Conservation (phyloP, 495 filamentous ascomycete species). For the Daldinia concentrica region DNA sequence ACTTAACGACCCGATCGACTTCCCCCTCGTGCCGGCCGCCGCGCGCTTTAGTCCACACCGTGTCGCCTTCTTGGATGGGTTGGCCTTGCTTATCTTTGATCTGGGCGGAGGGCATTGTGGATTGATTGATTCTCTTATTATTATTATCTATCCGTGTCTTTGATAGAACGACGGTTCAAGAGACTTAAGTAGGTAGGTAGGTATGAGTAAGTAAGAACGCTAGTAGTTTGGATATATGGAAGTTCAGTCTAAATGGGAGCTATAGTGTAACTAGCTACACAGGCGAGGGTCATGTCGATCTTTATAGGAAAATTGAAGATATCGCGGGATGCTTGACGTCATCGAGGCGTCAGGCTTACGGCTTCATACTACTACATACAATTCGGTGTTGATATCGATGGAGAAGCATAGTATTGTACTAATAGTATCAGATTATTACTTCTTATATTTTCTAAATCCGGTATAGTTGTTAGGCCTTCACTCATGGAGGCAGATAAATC, state of each 20-base stretch:
- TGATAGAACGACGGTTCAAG: too few species aligned
- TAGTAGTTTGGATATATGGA: not conserved
- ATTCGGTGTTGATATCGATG: not conserved
- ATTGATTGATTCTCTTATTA: not conserved
- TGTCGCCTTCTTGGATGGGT: conserved; percentile 50
- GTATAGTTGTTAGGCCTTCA: too few species aligned
- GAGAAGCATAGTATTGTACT: too few species aligned
- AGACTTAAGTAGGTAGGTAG: too few species aligned
- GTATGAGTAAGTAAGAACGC: too few species aligned
- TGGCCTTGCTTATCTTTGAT: conserved; percentile 50
- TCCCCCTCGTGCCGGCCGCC: conserved; percentile 51
- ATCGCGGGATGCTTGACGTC: conserved; percentile 7
- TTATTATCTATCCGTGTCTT: not conserved
- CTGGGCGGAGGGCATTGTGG: conserved; percentile 32
- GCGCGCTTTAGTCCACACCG: conserved; percentile 47
- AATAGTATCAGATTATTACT: too few species aligned
- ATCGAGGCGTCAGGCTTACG: conserved; percentile 7
- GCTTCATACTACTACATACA: not conserved
- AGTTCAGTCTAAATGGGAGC: not conserved
- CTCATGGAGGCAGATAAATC: too few species aligned
- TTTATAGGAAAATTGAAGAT: not conserved
- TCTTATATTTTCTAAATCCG: too few species aligned
- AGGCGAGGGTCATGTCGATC: not conserved
- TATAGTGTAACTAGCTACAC: not conserved
- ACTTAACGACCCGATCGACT: conserved; percentile 51